A percentile compares a stretch with the other conserved stretches of the same genome.
Conservation (phyloP, 1,284 basidiomycete genomes). For the Hypsizygus ulmarius region DNA sequence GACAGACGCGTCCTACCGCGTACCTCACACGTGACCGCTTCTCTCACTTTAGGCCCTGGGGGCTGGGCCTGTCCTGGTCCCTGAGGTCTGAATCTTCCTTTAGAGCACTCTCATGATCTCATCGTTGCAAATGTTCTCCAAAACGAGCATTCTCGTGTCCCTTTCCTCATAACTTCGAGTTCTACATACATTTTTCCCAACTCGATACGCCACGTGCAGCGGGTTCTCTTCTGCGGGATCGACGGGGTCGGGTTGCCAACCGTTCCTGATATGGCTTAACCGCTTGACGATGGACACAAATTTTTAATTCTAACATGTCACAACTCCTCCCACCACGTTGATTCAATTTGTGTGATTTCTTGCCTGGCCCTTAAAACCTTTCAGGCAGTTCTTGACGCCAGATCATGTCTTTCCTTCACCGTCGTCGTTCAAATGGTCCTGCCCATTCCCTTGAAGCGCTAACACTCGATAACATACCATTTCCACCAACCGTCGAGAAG, state of each 20-base stretch:
- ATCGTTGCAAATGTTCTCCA: too few species aligned
- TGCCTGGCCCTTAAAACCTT: background rate
- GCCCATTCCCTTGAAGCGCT: slow-evolving; percentile 3
- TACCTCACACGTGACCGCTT: too few species aligned
- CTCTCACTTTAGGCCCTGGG: too few species aligned
- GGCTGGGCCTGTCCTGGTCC: too few species aligned
- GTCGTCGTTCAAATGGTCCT: slow-evolving; percentile 16
- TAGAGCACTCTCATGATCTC: too few species aligned
- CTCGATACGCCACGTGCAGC: background rate
- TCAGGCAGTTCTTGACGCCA: background rate
- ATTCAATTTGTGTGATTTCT: slow-evolving; percentile 2
- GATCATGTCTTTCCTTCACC: slow-evolving; percentile 20
- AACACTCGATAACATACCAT: slow-evolving; percentile 8
- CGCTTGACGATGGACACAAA: slow-evolving; percentile 13
- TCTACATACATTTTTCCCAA: too few species aligned
- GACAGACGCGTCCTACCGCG: too few species aligned
- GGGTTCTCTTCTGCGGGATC: slow-evolving; percentile 1
- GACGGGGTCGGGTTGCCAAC: slow-evolving; percentile 15
- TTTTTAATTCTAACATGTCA: slow-evolving; percentile 8
- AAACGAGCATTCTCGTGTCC: too few species aligned
- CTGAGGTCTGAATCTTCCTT: too few species aligned
- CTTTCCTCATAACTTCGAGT: too few species aligned
- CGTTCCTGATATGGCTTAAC: slow-evolving; percentile 14
- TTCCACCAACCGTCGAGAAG: slow-evolving; percentile 20
- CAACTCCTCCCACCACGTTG: background rate